Evolutionary conservation across 306 rosid genomes (phyloP), one percentile per base, ranked within the genome.

Genomic region (Cotoneaster glaucophyllus): DNA sequence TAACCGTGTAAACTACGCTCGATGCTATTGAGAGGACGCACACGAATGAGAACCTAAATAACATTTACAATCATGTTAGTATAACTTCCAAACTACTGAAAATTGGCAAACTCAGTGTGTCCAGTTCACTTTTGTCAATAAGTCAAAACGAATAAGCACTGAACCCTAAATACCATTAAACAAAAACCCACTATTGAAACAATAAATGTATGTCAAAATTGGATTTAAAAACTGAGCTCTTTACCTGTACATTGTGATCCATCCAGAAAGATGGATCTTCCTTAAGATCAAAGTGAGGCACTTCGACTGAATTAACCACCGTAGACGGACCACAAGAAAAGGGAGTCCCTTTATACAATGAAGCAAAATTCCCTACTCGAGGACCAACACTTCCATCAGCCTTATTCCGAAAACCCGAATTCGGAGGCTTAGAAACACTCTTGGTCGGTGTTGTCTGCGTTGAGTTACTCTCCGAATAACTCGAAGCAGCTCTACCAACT

Each of bases 251-350:
- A 83, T 86, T 95, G 77, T 88, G 99, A 48, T 95, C 96, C 81
- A 95, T 92, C 99, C 99, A 95, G 74, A 95, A 95, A 0, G 97
- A 95, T 0, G 96, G 85, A 79, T 95, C 96, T 84, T 95, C 99
- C 85, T 85, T 95, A 24, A 95, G 97, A 76, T 92, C 96, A 73
- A 95, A 95, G 90, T 92, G 93, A 90, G 99, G 97, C 22, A 95
- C 99, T 85, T 92, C 91, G 10, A 95, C 91, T 57, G 93, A 78
- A 78, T 90, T 88, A 67, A 89, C 92, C 79, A 90, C 89, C 0
- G 87, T 81, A 8, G 89, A 82, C 0, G 86, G 73, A 45, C 84
- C 81, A 71, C 84, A 25, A 15, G 86, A 80, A 79, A 84, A 74
- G 0, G 96, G 90, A 76, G 73, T 53, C 74, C 99, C 99, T 89